Conservation (phyloP, 768 basidiomycete genomes). For the Termitomyces sp. region DNA sequence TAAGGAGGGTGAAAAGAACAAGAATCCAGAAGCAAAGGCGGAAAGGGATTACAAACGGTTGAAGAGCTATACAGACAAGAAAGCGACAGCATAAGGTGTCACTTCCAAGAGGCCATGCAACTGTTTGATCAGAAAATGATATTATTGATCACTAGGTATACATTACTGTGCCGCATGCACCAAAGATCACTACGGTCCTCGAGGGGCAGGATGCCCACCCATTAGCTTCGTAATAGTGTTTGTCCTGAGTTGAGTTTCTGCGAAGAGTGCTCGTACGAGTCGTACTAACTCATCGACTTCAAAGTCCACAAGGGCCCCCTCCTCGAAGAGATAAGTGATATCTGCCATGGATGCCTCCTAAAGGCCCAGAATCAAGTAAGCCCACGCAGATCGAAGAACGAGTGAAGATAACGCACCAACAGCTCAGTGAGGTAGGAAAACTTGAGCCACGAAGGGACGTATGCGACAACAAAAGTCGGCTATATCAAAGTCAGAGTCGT, state of each 20-base stretch:
- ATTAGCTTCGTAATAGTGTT: conserved; percentile 74
- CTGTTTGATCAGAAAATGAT: neutral
- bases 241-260: conserved; percentile 78
- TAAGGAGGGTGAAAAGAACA: conserved; percentile 29
- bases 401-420: conserved; percentile 49
- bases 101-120: neutral
- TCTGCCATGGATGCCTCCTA: conserved; percentile 92
- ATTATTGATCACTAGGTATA: neutral
- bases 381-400: neutral
- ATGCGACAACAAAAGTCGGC: conserved; percentile 74
- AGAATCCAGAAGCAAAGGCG: conserved; percentile 39
- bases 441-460: conserved; percentile 93
- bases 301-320: conserved; percentile 88
- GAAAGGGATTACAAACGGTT: conserved; percentile 53
- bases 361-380: neutral
- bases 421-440: conserved; percentile 92
- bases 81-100: conserved; percentile 15
- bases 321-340: conserved; percentile 87
- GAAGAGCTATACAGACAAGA: conserved; percentile 39
- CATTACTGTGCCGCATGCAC: neutral
- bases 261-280: conserved; percentile 83
- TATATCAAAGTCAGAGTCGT: conserved; percentile 17
- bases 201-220: conserved; percentile 46
- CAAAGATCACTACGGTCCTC: conserved; percentile 5
- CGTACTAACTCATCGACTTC: conserved; percentile 75